These are phyloP conservation scores for Xenosphaeropsis pyriputrescens DNA, from an alignment of 2,329 filamentous ascomycete genomes.

Conservation along the genomic window DNA sequence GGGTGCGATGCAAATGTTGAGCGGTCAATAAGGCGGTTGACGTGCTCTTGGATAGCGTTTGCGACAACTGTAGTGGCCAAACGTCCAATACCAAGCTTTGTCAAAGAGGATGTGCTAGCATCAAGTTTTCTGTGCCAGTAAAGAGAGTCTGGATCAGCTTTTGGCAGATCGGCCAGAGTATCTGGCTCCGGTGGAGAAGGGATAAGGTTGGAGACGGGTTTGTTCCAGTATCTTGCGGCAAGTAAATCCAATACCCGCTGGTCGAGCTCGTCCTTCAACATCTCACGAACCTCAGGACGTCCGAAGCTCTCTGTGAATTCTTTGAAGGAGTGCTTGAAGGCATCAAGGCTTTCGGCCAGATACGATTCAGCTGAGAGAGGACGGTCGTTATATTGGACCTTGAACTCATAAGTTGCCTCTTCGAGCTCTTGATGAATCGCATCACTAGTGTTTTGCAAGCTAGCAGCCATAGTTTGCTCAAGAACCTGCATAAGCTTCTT, in stretches of 20 bases:
- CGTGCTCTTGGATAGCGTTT: constrained; percentile 69
- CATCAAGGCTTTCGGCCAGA: constrained; percentile 83
- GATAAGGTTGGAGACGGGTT: constrained; percentile 74
- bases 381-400: constrained; percentile 97
- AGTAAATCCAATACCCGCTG: constrained; percentile 89
- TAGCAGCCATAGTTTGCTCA: constrained; percentile 93
- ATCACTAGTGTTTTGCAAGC: constrained; percentile 76
- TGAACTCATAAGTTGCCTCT: constrained; percentile 96
- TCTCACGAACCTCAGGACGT: constrained; percentile 71
- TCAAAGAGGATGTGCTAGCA: constrained; percentile 76
- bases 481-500: constrained; percentile 96
- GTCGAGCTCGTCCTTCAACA: constrained; percentile 85
- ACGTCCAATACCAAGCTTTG: constrained; percentile 85
- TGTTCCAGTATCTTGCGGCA: constrained; percentile 94
- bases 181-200: constrained; percentile 53
- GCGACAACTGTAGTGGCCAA: constrained; percentile 86
- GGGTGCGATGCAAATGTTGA: constrained; percentile 86
- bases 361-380: constrained; percentile 93
- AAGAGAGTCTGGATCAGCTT: constrained; percentile 67
- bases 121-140: constrained; percentile 95
- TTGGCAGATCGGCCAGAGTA: constrained; percentile 63
- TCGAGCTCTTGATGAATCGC: constrained; percentile 91
- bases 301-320: constrained; percentile 84
- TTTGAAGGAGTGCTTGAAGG: constrained; percentile 97
- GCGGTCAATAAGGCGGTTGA: constrained; percentile 62